A percentile compares a stretch with the other conserved stretches of the same genome.
Conservation (phyloP, 225 moss, liverwort and hornwort genomes). For the Climacium dendroides region DNA sequence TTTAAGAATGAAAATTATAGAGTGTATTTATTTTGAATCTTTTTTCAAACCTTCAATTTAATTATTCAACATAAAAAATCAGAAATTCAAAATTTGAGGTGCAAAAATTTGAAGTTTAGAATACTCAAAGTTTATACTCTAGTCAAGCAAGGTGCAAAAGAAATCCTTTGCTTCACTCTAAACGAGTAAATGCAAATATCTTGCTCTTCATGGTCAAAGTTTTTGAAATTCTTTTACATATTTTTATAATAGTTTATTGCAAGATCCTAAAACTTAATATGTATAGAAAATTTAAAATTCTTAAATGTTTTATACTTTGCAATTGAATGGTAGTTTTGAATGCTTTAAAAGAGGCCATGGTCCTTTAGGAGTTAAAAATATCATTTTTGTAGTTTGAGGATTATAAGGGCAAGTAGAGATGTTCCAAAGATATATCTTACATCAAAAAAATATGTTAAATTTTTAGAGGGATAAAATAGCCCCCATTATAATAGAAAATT, state of each 20-base stretch:
- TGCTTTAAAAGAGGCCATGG: rapidly evolving
- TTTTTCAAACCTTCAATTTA: neutral
- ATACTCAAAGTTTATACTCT: neutral
- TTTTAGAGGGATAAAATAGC: too few relatives aligned
- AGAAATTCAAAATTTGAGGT: neutral
- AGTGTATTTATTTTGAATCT: neutral
- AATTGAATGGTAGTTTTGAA: rapidly evolving
- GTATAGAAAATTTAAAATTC: too few relatives aligned
- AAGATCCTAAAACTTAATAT: rapidly evolving
- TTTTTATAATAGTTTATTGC: too few relatives aligned
- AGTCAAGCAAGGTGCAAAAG: neutral
- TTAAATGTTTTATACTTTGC: neutral
- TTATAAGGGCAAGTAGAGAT: neutral
- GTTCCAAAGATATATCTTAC: neutral
- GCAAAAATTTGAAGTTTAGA: neutral
- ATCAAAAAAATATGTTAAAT: neutral
- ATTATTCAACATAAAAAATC: neutral
- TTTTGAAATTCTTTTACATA: neutral
- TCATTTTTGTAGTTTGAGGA: rapidly evolving
- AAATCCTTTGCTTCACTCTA: neutral
- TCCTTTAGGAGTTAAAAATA: neutral
- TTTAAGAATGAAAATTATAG: neutral
- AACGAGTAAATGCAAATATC: neutral
- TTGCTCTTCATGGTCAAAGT: neutral
- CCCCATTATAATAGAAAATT: neutral